These are phyloP conservation scores for Fraxinus dipetala DNA, from an alignment of 305 asterid genomes.

Conservation along the genomic window DNA sequence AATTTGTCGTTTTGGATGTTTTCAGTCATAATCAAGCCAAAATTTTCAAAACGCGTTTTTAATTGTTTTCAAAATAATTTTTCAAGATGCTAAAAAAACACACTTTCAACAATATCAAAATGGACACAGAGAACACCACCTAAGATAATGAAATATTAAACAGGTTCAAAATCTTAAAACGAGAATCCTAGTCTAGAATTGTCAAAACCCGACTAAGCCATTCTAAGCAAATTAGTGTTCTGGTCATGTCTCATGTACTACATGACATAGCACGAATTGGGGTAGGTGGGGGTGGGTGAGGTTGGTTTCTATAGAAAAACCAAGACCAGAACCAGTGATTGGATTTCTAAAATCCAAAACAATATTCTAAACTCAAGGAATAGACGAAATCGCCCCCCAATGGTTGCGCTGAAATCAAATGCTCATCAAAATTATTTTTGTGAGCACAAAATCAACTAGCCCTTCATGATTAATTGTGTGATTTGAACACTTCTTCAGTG, in stretches of 20 bases:
- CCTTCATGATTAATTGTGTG: background rate
- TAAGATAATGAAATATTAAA: background rate
- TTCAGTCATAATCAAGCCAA: too few relatives aligned
- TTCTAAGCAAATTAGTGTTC: background rate
- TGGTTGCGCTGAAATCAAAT: slow-evolving; percentile 1
- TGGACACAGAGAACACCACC: too few relatives aligned
- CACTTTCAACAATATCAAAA: too few relatives aligned
- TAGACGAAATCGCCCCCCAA: background rate
- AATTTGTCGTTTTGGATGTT: too few relatives aligned
- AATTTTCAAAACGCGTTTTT: too few relatives aligned
- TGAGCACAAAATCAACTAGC: background rate
- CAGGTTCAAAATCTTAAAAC: background rate
- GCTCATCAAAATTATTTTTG: background rate
- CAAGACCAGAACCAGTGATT: background rate
- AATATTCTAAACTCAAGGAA: background rate
- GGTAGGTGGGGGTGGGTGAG: background rate
- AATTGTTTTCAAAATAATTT: too few relatives aligned
- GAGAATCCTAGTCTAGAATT: background rate
- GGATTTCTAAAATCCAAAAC: background rate
- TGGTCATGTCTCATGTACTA: background rate
- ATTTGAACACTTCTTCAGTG: background rate
- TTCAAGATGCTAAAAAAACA: too few relatives aligned
- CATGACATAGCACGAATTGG: background rate
- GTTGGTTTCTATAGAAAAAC: background rate
- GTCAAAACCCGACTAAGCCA: background rate